Percentiles rank a stretch among this genome's conserved stretches.
Conservation (phyloP, 305 asterid species). For the Fraxinus sp. region DNA sequence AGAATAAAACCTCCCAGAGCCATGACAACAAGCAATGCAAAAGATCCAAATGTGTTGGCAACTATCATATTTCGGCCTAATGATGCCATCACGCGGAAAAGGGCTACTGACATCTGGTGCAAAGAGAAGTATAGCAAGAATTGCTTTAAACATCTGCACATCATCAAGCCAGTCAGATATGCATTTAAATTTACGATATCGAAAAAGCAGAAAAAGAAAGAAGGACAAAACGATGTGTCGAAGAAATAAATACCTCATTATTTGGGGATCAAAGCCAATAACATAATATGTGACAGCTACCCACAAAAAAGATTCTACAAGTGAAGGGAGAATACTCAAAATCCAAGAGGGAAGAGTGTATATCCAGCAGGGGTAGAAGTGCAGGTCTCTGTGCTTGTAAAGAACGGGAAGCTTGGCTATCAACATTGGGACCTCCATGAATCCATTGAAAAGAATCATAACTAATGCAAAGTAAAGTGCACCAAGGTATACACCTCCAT, state of each 20-base stretch:
- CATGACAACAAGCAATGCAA: slow-evolving; percentile 76
- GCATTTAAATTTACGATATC: neutral
- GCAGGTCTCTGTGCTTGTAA: slow-evolving; percentile 75
- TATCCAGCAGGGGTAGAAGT: slow-evolving; percentile 70
- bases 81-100: slow-evolving; percentile 81
- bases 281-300: slow-evolving; percentile 70
- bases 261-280: slow-evolving; percentile 75
- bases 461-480: slow-evolving; percentile 75
- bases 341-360: slow-evolving; percentile 76
- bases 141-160: slow-evolving; percentile 58
- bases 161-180: slow-evolving; percentile 20
- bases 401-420: slow-evolving; percentile 73
- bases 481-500: slow-evolving; percentile 77
- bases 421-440: slow-evolving; percentile 79
- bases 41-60: slow-evolving; percentile 81
- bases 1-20: slow-evolving; percentile 80
- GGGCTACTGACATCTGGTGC: slow-evolving; percentile 79
- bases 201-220: neutral
- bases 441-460: slow-evolving; percentile 78
- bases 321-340: slow-evolving; percentile 64
- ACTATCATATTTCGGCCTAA: slow-evolving; percentile 76
- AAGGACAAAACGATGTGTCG: neutral
- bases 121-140: slow-evolving; percentile 58
- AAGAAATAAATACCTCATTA: slow-evolving; percentile 43
- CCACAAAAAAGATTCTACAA: slow-evolving; percentile 67